A percentile compares a stretch with the other conserved stretches of the same genome.
phyloP scores from a whole-genome alignment of 345 rosid genomes.

The Salix viminalis region DNA sequence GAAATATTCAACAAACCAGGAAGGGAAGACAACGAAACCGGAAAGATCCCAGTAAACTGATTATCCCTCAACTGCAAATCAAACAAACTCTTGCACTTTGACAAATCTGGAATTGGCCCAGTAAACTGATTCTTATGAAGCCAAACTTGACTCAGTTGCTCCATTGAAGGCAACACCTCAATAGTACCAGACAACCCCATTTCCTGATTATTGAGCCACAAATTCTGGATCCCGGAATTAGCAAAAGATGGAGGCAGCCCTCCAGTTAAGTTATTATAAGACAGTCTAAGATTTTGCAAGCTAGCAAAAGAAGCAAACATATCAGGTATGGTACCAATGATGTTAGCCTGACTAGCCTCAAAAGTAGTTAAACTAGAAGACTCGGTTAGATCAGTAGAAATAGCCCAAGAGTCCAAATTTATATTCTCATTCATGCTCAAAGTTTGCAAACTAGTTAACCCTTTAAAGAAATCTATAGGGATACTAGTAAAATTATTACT shows the following conservation, averaged over 20 bases:
- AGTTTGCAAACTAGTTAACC: slow-evolving; percentile 45
- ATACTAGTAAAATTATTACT: slow-evolving; percentile 50
- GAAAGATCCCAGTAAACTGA: slow-evolving; percentile 58
- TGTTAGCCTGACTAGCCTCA: slow-evolving; percentile 35
- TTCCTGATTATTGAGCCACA: slow-evolving; percentile 67
- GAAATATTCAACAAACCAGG: slow-evolving; percentile 40
- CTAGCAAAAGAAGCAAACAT: slow-evolving; percentile 43
- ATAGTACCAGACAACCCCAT: slow-evolving; percentile 56
- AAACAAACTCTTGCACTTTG: slow-evolving; percentile 40
- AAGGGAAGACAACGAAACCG: slow-evolving; percentile 36
- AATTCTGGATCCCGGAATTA: slow-evolving; percentile 37
- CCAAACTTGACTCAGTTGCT: slow-evolving; percentile 53
- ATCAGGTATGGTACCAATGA: slow-evolving; percentile 58
- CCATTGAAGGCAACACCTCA: slow-evolving; percentile 56
- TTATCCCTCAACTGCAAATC: slow-evolving; percentile 82
- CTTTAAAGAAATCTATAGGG: slow-evolving; percentile 51
- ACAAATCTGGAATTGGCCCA: slow-evolving; percentile 76
- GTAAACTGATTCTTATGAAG: slow-evolving; percentile 61
- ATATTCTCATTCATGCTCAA: slow-evolving; percentile 39
- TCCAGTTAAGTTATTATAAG: slow-evolving; percentile 75
- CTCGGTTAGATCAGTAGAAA: slow-evolving; percentile 50
- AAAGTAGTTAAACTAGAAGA: slow-evolving; percentile 40
- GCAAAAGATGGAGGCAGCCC: slow-evolving; percentile 54
- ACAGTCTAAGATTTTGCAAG: slow-evolving; percentile 48
- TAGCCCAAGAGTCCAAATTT: slow-evolving; percentile 44